These are phyloP conservation scores for Noccaea caerulescens DNA, from an alignment of 345 rosid species.

Conservation along the genomic window DNA sequence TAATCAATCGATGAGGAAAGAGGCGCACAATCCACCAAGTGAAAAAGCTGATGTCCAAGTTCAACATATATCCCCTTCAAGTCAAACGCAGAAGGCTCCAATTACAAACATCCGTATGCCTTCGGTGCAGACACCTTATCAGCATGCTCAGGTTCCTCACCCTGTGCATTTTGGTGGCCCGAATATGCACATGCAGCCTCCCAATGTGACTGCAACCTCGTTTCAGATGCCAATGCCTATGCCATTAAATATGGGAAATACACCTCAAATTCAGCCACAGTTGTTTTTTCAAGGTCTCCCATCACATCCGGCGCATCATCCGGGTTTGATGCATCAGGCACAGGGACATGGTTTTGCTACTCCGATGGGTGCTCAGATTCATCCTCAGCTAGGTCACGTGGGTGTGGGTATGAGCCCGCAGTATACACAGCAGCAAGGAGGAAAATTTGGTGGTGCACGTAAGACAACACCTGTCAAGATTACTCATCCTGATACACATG, in stretches of 20 bases:
- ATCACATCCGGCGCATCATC: conserved; percentile 73
- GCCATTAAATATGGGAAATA: conserved; percentile 67
- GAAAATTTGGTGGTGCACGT: conserved; percentile 65
- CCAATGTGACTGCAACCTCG: conserved; percentile 57
- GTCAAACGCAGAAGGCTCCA: conserved; percentile 65
- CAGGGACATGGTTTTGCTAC: conserved; percentile 71
- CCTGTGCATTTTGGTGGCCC: conserved; percentile 70
- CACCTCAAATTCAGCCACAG: conserved; percentile 70
- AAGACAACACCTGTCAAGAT: conserved; percentile 74
- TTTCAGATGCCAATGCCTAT: conserved; percentile 78
- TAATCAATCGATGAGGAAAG: conserved; percentile 52
- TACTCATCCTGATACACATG: conserved; percentile 93
- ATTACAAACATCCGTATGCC: conserved; percentile 57
- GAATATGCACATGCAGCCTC: conserved; percentile 76
- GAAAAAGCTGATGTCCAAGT: conserved; percentile 63
- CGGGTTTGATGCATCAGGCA: conserved; percentile 83
- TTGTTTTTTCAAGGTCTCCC: conserved; percentile 74
- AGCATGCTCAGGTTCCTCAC: conserved; percentile 65
- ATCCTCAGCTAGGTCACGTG: conserved; percentile 67
- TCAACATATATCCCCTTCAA: conserved; percentile 49
- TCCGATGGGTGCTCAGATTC: conserved; percentile 66
- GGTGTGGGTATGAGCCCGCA: conserved; percentile 69
- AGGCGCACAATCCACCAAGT: conserved; percentile 50
- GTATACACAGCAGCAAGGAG: conserved; percentile 78
- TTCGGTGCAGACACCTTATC: conserved; percentile 74